Base-by-base conservation (phyloP, 805 yeast genomes). In the Wickerhamomyces kurtzmanii region DNA sequence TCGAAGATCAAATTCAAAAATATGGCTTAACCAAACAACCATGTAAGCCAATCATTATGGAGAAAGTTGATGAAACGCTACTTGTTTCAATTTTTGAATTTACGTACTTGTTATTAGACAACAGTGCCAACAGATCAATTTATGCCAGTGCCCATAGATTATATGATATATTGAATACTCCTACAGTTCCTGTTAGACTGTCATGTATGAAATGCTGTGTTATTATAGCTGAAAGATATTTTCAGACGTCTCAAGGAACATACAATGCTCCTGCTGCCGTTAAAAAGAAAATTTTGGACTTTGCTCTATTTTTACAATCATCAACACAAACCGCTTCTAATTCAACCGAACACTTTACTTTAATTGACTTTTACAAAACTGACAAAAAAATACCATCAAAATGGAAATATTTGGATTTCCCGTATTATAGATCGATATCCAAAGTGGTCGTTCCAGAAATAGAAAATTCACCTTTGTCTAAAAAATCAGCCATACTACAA, bases 81-180 rank as follows among this genome's bases (percentile, higher is more conserved):
- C 47, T 76, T 15, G 50, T 65, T 0, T 55, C 77, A 2, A 59
- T 84, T 24, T 55, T 83, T 27, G 58, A 65, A 6, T 84, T 82
- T 44, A 67, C 89, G 0, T 60, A 67, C 19, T 51, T 71, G 28
- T 53, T 87, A 18, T 54, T 87, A 24, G 81, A 77, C 22, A 72
- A 80, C 40, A 78, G 91, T 30, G 61, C 74, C 17, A 75, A 77
- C 41, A 64, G 83, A 35, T 66, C 68, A 28, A 61, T 82, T 15
- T 86, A 82, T 48, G 59, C 75, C n/a, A 75, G 85, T 13, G 54
- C 70, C 12, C 78, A 76, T 27, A 59, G 75, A 20, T 61, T 86
- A 31, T 71, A 64, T 33, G 57, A 60, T 23, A 53, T 86, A 36
- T 45, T 84, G 25, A 67, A 67, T 31, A 64, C 78, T 11, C 74